These are phyloP conservation scores for Mortierella sp. DNA, from an alignment of 371 early-diverging fungal genomes.

Conservation along the genomic window DNA sequence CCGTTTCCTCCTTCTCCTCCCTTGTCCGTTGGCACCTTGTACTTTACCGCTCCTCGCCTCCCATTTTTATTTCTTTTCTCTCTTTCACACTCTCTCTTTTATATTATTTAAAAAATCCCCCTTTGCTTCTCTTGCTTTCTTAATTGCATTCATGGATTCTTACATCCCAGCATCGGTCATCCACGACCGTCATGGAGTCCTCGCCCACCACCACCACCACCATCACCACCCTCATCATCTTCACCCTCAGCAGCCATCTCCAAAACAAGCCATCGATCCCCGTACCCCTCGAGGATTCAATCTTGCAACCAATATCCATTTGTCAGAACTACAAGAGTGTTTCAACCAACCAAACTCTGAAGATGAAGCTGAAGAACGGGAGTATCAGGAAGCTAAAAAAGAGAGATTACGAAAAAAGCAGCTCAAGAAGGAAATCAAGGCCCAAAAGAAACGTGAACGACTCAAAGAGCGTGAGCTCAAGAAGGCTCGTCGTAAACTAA, in stretches of 20 bases:
- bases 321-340: constrained; percentile 9
- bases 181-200: constrained; percentile 16
- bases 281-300: no score
- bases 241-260: background rate
- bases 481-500: no score
- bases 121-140: background rate
- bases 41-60: no score
- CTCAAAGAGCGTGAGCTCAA: background rate
- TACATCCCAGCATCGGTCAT: constrained; percentile 39
- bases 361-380: constrained; percentile 45
- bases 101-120: background rate
- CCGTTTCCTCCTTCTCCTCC: no score
- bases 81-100: background rate
- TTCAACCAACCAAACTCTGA: constrained; percentile 30
- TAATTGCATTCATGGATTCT: constrained; percentile 23
- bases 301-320: background rate
- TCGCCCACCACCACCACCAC: constrained; percentile 10
- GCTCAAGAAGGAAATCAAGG: constrained; percentile 25
- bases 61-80: background rate
- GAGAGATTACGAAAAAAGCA: constrained; percentile 29
- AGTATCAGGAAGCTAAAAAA: constrained; percentile 39
- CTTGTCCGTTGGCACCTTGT: no score
- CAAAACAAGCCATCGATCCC: no score
- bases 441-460: constrained; percentile 17
- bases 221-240: background rate